Evolutionary conservation across 805 yeast species (phyloP).

Genomic region (Metschnikowia noctiluminum): DNA sequence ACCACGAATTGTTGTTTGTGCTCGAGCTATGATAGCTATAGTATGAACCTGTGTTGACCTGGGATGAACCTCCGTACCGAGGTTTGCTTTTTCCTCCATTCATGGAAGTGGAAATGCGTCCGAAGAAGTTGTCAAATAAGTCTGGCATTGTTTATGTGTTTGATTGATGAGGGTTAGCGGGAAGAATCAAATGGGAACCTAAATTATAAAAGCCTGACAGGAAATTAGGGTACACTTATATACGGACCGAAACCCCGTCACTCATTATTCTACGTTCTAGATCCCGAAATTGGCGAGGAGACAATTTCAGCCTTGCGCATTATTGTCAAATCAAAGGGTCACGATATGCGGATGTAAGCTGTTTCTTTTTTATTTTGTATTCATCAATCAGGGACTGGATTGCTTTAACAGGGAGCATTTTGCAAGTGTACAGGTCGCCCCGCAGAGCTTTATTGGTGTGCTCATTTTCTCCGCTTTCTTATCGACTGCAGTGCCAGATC

Average conservation of each 20-base stretch:
- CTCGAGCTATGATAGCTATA: slow-evolving; percentile 35
- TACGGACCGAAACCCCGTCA: neutral
- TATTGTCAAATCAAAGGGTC: neutral
- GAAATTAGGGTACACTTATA: neutral
- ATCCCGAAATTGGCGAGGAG: too few species aligned
- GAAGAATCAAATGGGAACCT: too few species aligned
- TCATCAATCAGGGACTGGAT: neutral
- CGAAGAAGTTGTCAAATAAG: slow-evolving; percentile 39
- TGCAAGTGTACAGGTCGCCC: slow-evolving; percentile 1
- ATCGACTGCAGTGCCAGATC: neutral
- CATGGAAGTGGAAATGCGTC: slow-evolving; percentile 27
- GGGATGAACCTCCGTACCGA: slow-evolving; percentile 30
- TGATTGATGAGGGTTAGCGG: neutral
- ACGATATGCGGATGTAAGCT: neutral
- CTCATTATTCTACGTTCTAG: too few species aligned
- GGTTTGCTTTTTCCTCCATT: slow-evolving; percentile 34
- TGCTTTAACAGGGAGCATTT: neutral
- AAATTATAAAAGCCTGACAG: too few species aligned
- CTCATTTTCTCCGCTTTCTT: neutral
- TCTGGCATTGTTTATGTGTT: slow-evolving; percentile 26
- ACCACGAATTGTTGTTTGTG: slow-evolving; percentile 40
- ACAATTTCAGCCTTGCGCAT: too few species aligned
- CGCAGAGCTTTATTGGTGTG: neutral
- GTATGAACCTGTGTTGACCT: slow-evolving; percentile 36
- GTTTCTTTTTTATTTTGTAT: neutral